phyloP scores from a whole-genome alignment of 192 early-diverging fungal species.

The Dissophora ornata region DNA sequence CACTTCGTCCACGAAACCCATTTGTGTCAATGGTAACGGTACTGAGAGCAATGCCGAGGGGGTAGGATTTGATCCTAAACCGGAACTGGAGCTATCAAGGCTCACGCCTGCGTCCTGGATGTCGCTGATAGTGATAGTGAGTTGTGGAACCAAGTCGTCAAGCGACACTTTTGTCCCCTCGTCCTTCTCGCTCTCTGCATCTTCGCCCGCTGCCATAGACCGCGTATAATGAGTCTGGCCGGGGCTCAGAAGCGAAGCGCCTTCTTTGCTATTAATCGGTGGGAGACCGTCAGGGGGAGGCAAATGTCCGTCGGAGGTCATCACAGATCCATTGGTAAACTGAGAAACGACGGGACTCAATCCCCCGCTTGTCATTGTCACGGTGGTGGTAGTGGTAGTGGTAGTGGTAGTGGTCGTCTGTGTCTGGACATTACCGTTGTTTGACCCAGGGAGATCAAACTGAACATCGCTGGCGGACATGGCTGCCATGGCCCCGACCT shows the following conservation, averaged over 20 bases:
- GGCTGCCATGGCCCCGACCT: slow-evolving; percentile 52
- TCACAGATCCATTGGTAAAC: slow-evolving; percentile 6
- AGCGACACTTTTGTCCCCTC: not conserved
- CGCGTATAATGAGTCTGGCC: slow-evolving; percentile 20
- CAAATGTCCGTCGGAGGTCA: not conserved
- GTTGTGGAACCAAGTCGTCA: slow-evolving; percentile 3
- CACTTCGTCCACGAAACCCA: not conserved
- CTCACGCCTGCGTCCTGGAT: not conserved
- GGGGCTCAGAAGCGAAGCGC: not conserved
- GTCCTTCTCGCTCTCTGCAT: not conserved
- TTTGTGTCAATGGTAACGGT: too few relatives aligned
- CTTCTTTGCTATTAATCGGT: slow-evolving; percentile 17
- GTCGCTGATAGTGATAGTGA: slow-evolving; percentile 8
- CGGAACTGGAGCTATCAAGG: not conserved
- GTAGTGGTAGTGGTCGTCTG: slow-evolving; percentile 36
- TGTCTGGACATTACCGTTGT: slow-evolving; percentile 14
- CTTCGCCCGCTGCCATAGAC: slow-evolving; percentile 2
- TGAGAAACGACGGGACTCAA: slow-evolving; percentile 8
- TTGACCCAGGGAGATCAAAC: slow-evolving; percentile 39
- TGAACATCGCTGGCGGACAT: slow-evolving; percentile 34
- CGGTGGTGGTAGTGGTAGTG: slow-evolving; percentile 14
- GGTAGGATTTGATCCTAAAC: not conserved
- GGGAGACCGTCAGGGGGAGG: slow-evolving; percentile 13
- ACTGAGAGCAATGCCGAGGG: too few relatives aligned
- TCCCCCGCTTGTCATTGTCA: slow-evolving; percentile 9